Conservation (phyloP, 768 basidiomycete species). For the Naematelia aurantialba region DNA sequence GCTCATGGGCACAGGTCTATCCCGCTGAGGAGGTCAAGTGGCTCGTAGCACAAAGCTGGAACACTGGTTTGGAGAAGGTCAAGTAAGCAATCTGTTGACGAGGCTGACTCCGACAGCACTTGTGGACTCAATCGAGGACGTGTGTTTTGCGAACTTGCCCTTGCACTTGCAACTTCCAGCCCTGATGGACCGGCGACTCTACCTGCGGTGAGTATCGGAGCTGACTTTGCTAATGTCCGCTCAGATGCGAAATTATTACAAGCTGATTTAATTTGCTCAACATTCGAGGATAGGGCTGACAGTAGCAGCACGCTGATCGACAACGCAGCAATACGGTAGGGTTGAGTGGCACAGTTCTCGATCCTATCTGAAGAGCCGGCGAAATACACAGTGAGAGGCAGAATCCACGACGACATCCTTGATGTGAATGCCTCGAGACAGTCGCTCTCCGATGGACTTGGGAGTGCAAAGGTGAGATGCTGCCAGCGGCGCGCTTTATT, state of each 20-base stretch:
- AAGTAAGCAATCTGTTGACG: constrained; percentile 6
- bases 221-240: not conserved
- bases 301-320: not conserved
- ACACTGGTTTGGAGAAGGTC: constrained; percentile 5
- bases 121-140: not conserved
- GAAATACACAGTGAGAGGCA: no score
- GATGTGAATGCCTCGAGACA: no score
- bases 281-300: not conserved
- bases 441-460: no score
- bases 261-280: not conserved
- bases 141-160: not conserved
- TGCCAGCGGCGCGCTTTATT: no score
- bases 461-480: no score
- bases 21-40: constrained; percentile 18
- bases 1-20: constrained; percentile 2
- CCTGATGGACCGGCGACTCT: not conserved
- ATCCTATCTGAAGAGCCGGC: no score
- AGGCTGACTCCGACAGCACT: not conserved
- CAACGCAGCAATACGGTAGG: no score
- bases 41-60: constrained; percentile 11
- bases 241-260: not conserved
- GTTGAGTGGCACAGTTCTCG: no score
- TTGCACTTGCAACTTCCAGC: not conserved
- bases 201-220: not conserved
- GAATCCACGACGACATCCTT: no score